These are phyloP conservation scores for Linnemannia exigua DNA, from an alignment of 192 early-diverging fungal genomes.

Conservation along the genomic window DNA sequence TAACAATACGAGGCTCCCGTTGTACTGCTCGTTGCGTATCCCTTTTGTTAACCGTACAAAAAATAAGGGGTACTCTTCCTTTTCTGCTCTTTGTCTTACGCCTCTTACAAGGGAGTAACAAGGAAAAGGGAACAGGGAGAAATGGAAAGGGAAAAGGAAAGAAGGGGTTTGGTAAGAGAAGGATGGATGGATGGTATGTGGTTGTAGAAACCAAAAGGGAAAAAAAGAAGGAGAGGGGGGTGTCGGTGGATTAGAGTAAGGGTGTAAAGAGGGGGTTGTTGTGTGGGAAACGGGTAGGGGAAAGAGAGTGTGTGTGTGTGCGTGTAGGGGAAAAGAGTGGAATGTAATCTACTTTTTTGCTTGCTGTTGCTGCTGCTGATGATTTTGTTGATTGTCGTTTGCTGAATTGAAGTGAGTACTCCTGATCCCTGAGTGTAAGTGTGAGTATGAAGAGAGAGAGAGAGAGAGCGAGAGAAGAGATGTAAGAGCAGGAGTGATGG, in stretches of 20 bases:
- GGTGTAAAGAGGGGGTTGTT: neutral
- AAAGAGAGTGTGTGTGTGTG: neutral
- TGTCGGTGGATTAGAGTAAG: too few relatives aligned
- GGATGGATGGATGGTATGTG: neutral
- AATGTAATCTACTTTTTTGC: neutral
- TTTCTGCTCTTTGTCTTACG: neutral
- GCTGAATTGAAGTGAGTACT: neutral
- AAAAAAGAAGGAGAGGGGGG: neutral
- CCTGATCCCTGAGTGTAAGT: neutral
- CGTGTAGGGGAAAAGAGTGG: neutral
- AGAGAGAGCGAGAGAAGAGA: neutral
- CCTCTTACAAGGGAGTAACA: too few relatives aligned
- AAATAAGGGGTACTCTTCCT: neutral
- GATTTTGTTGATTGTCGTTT: neutral
- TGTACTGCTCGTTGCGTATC: neutral
- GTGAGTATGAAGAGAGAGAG: neutral
- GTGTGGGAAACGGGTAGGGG: neutral
- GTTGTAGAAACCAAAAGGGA: neutral
- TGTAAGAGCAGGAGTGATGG: neutral
- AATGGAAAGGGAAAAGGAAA: neutral
- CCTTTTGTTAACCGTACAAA: neutral
- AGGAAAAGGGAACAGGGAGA: neutral
- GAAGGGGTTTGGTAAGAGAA: neutral
- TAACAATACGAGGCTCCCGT: neutral
- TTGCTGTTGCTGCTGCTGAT: neutral